Evolutionary conservation across 2,329 filamentous ascomycete species (phyloP).

Genomic region (Sclerotinia trifoliorum): DNA sequence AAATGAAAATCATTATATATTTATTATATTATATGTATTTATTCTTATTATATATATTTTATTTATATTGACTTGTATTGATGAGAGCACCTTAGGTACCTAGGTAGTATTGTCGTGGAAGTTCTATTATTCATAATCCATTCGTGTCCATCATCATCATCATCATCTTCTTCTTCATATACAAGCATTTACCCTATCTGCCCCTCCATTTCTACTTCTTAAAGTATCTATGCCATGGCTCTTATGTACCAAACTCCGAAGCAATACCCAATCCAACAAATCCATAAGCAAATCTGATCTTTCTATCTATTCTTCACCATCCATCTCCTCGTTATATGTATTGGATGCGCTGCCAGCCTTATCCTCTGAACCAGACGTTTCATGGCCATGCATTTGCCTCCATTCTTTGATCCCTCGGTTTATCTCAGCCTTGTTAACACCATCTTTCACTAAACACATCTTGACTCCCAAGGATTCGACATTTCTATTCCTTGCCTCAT

Average conservation of each 20-base stretch:
- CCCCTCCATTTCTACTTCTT: neutral
- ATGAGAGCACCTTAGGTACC: neutral
- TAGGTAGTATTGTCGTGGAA: neutral
- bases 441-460: conserved; percentile 75
- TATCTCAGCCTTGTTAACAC: conserved; percentile 72
- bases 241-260: neutral
- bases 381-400: conserved; percentile 58
- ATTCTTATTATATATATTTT: too few species aligned
- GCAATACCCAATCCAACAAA: neutral
- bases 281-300: neutral
- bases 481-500: conserved; percentile 82
- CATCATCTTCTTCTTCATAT: neutral
- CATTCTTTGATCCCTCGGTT: conserved; percentile 78
- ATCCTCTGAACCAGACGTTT: neutral
- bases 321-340: neutral
- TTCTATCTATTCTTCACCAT: neutral
- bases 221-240: neutral
- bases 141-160: neutral
- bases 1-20: neutral
- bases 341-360: neutral
- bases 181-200: neutral
- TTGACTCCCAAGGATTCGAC: conserved; percentile 68
- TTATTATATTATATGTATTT: too few species aligned
- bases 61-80: neutral
- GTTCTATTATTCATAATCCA: neutral